Evolutionary conservation across 345 rosid genomes (phyloP).

Genomic region (Geranium rotundifolium): DNA sequence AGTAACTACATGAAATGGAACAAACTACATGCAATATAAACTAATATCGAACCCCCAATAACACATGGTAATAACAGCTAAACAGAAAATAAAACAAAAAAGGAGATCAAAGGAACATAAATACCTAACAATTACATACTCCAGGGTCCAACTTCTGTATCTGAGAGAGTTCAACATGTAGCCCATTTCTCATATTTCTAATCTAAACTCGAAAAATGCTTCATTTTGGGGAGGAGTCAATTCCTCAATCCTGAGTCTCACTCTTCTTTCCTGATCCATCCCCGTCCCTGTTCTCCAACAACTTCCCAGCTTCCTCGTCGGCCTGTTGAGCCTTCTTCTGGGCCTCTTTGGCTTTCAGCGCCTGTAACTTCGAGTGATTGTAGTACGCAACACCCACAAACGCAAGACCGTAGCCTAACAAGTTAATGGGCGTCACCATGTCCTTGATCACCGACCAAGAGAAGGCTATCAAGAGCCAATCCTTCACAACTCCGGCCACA

Average conservation of each 20-base stretch:
- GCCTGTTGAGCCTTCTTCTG: constrained; percentile 32
- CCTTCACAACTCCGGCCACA: constrained; percentile 77
- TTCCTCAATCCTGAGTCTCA: constrained; percentile 1
- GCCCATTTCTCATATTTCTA: not conserved
- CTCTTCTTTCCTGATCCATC: constrained; percentile 11
- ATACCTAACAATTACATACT: not conserved
- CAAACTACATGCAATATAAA: not conserved
- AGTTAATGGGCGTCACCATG: constrained; percentile 53
- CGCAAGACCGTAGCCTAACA: constrained; percentile 59
- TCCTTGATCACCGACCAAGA: constrained; percentile 82
- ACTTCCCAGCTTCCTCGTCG: constrained; percentile 47
- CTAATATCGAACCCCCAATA: not conserved
- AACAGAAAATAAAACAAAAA: not conserved
- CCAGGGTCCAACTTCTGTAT: not conserved
- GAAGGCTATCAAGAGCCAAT: constrained; percentile 72
- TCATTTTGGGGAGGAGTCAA: constrained; percentile 4
- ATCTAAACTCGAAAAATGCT: not conserved
- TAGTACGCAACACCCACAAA: constrained; percentile 65
- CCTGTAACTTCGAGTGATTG: constrained; percentile 54
- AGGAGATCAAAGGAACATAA: not conserved
- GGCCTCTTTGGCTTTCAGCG: constrained; percentile 42
- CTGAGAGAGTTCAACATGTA: not conserved
- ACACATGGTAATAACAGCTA: not conserved
- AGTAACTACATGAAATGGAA: no score
- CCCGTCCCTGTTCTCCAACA: constrained; percentile 41